Percentiles rank a stretch among this genome's conserved stretches.
These are phyloP conservation scores for Kazachstania kunashirensis DNA, from an alignment of 805 yeast genomes.

Conservation along the genomic window DNA sequence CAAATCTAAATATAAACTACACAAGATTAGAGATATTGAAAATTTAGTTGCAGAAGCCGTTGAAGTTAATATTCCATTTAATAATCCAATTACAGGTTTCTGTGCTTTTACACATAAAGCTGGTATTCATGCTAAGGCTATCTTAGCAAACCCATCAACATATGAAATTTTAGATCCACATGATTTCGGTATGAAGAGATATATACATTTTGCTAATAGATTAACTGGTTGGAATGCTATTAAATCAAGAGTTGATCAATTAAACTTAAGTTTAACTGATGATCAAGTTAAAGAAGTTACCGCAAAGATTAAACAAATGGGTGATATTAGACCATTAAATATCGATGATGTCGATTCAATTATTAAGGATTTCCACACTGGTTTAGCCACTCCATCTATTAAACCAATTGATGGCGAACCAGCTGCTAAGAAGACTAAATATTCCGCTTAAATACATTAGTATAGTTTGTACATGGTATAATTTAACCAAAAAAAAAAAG, in stretches of 20 bases:
- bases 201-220: conserved; percentile 95
- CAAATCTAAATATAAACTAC: conserved; percentile 84
- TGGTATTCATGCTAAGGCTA: conserved; percentile 98
- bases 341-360: conserved; percentile 97
- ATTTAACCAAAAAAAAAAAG: too few species aligned
- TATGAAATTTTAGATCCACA: conserved; percentile 91
- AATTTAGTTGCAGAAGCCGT: conserved; percentile 95
- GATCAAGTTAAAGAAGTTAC: conserved; percentile 95
- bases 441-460: too few species aligned
- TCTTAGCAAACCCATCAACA: conserved; percentile 94
- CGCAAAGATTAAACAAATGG: conserved; percentile 81
- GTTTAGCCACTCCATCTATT: conserved; percentile 19
- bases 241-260: conserved; percentile 94
- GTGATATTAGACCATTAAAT: conserved; percentile 88
- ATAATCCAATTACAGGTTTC: conserved; percentile 98
- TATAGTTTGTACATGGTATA: too few species aligned
- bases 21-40: conserved; percentile 91
- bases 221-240: conserved; percentile 99
- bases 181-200: conserved; percentile 92
- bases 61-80: conserved; percentile 93
- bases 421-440: conserved; percentile 11
- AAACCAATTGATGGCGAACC: conserved; percentile 12
- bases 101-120: conserved; percentile 99
- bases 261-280: conserved; percentile 81
- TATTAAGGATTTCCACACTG: conserved; percentile 86